These are phyloP conservation scores for Halophytophthora polymorphica DNA, from an alignment of 352 stramenopile genomes.

Conservation along the genomic window DNA sequence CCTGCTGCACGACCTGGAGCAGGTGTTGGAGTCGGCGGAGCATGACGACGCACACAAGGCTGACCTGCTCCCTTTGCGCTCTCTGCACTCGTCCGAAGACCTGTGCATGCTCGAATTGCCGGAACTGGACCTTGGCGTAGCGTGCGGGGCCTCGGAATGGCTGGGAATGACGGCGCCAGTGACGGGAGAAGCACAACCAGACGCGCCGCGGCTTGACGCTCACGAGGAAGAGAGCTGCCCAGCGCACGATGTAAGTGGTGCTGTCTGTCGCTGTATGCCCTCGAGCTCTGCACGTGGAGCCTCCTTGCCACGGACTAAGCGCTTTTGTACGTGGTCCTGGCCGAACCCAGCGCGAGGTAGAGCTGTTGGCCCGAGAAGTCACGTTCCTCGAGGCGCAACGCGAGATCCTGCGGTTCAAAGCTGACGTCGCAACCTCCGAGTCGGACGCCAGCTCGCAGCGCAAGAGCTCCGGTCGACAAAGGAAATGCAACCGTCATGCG, in stretches of 20 bases:
- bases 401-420: slow-evolving; percentile 54
- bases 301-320: no score
- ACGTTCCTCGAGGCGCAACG: slow-evolving; percentile 57
- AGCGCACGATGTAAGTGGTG: background rate
- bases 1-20: slow-evolving; percentile 4
- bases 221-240: background rate
- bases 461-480: background rate
- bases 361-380: slow-evolving; percentile 44
- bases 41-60: slow-evolving; percentile 5
- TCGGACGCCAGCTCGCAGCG: background rate
- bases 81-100: background rate
- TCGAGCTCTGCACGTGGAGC: no score
- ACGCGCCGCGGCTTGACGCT: background rate
- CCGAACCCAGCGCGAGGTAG: slow-evolving; percentile 17
- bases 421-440: slow-evolving; percentile 8
- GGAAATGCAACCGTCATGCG: slow-evolving; percentile 8
- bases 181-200: background rate
- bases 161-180: background rate
- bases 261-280: background rate
- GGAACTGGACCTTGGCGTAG: background rate
- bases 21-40: slow-evolving; percentile 7
- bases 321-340: background rate
- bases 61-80: slow-evolving; percentile 2
- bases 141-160: background rate
- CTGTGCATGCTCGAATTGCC: background rate